phyloP scores from a whole-genome alignment of 2,329 filamentous ascomycete species.

The Pseudogymnoascus verrucosus region DNA sequence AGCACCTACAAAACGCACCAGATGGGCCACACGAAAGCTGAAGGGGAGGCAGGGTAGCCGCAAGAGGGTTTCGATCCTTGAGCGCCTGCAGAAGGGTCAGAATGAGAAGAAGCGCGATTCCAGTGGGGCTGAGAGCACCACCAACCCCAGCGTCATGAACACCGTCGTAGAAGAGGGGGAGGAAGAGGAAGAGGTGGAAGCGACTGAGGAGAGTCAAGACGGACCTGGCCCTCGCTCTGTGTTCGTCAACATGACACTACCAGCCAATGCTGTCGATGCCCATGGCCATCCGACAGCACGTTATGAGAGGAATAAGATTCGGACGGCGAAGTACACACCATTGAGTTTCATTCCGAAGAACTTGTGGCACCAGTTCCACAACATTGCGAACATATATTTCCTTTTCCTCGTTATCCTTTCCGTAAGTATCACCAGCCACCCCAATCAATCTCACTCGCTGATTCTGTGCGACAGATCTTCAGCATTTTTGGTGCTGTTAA shows the following conservation, averaged over 20 bases:
- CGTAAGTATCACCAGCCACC: slow-evolving; percentile 49
- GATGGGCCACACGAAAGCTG: slow-evolving; percentile 94
- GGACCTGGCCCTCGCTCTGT: slow-evolving; percentile 46
- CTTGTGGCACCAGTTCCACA: slow-evolving; percentile 95
- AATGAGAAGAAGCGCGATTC: slow-evolving; percentile 62
- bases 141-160: slow-evolving; percentile 17
- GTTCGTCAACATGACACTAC: slow-evolving; percentile 82
- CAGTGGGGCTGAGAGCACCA: slow-evolving; percentile 25
- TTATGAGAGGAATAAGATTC: slow-evolving; percentile 90
- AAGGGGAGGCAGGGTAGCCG: slow-evolving; percentile 64
- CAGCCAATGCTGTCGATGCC: slow-evolving; percentile 66
- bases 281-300: slow-evolving; percentile 63
- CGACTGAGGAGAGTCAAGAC: slow-evolving; percentile 31
- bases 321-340: slow-evolving; percentile 95
- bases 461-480: slow-evolving; percentile 59
- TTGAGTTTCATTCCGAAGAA: slow-evolving; percentile 95
- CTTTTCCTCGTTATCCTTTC: slow-evolving; percentile 89
- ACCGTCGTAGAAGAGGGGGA: slow-evolving; percentile 8
- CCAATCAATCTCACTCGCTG: slow-evolving; percentile 16
- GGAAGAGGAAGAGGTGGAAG: slow-evolving; percentile 22
- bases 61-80: slow-evolving; percentile 78
- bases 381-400: slow-evolving; percentile 98
- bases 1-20: slow-evolving; percentile 64
- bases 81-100: slow-evolving; percentile 60
- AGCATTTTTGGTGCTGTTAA: slow-evolving; percentile 90